Evolutionary conservation across 2,329 filamentous ascomycete genomes (phyloP), one percentile per base, ranked within the genome.

Genomic region (Alternaria burnsii): DNA sequence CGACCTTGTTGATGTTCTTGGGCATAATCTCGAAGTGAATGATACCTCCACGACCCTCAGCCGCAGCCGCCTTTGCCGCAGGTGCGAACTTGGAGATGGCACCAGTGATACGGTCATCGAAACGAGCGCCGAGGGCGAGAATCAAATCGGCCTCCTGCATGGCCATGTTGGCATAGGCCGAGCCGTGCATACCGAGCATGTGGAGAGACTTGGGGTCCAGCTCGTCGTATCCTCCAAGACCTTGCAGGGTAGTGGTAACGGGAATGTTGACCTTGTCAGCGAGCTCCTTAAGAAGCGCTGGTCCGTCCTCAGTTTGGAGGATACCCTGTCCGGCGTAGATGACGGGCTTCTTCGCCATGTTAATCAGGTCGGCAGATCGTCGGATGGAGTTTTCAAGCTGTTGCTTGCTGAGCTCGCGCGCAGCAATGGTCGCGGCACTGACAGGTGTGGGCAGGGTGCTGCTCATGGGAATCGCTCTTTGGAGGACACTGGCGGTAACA

Each of bases 1-100:
- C 91, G 42, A 98, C 94, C 87, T 98, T 99, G 88, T 98, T 98
- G 83, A 98, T 98, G 84, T 99, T 98, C 89, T 99, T 99, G 72
- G 95, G 94, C 90, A 98, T 91, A 73, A 99, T 94, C 78, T 98
- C 94, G 74, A 98, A 98, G 81, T 99, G 94, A 16, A 98, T 87
- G 72, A 99, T 98, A 74, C 95, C 95, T 72, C 95, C 95, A 64
- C 93, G 91, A 55, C 89, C 89, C 82, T 97, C 92, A 11, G 87
- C 84, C 5, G 93, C 94, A 0, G 95, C 95, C 14, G 88, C 87
- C 82, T 91, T 95, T 44, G 95, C 95, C 53, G 87, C 88, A 4
- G 95, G 95, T 0, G 94, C 95, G 69, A 98, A 99, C 78, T 94
- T 96, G 71, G 88, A 80, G 53, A 97, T 85, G 77, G 86, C 91